phyloP scores from a whole-genome alignment of 129 eudicot species.

The Escallonia rubra region DNA sequence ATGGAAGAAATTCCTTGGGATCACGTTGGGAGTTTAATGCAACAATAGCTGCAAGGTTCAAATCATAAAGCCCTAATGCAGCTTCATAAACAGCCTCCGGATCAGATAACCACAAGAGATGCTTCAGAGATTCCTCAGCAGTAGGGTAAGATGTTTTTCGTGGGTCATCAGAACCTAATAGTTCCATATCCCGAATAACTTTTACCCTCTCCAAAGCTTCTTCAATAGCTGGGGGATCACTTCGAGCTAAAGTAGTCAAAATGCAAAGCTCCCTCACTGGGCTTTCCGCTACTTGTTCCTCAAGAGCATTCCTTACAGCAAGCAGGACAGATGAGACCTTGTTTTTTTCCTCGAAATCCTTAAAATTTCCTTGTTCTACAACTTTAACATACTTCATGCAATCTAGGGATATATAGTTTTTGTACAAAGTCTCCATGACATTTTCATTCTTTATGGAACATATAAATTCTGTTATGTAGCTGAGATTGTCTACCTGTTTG shows the following conservation, averaged over 20 bases:
- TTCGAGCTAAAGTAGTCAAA: constrained; percentile 90
- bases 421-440: constrained; percentile 68
- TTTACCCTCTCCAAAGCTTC: constrained; percentile 83
- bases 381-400: constrained; percentile 27
- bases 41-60: constrained; percentile 94
- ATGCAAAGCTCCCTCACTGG: constrained; percentile 92
- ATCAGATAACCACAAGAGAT: constrained; percentile 88
- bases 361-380: constrained; percentile 14
- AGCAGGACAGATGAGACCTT: constrained; percentile 61
- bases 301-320: constrained; percentile 81
- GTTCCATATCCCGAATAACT: constrained; percentile 65
- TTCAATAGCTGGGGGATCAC: constrained; percentile 90
- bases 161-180: constrained; percentile 47
- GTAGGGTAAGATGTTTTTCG: constrained; percentile 55
- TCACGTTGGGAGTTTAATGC: constrained; percentile 92
- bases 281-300: constrained; percentile 59
- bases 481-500: constrained; percentile 72
- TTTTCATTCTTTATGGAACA: constrained; percentile 83
- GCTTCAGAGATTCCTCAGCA: constrained; percentile 90
- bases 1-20: constrained; percentile 93
- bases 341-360: constrained; percentile 18
- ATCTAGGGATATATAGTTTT: constrained; percentile 41
- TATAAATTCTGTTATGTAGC: constrained; percentile 74
- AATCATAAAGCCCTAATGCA: constrained; percentile 91
- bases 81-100: constrained; percentile 91